Evolutionary conservation across 2,329 filamentous ascomycete species (phyloP), one percentile per base, ranked within the genome.

Genomic region (Macroventuria anomochaeta): DNA sequence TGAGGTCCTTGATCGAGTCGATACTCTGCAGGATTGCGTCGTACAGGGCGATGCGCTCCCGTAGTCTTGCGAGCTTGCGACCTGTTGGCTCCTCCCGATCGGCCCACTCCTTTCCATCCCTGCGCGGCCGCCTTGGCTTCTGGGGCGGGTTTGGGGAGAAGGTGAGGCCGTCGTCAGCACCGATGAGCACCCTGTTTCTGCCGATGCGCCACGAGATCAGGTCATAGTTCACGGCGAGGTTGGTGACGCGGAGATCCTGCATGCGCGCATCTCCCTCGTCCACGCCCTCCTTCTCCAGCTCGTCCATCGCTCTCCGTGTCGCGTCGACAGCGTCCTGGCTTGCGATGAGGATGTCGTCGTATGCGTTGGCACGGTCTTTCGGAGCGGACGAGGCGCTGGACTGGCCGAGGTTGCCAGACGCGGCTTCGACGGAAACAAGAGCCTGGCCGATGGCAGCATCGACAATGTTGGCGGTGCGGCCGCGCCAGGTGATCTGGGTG

Each of bases 181-280:
- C 93, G 44, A 91, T 90, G 57, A 99, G 79, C 0, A 96, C 88
- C 47, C 95, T 84, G 75, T 99, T 97, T 40, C 95, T 88, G 21
- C 93, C 93, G 59, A 97, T 90, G 72, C 95, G 85, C 93, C 93
- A 97, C 69, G 91, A 93, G 51, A 99, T 89, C 75, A 97, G 86
- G 62, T 91, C 90, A 73, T 96, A 97, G 75, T 95, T 96, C 51
- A 97, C 91, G 1, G 93, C 92, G 0, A 96, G 96, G 57, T 90
- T 88, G 3, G 93, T 96, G 53, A 99, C 89, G 63, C 96, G 93
- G 38, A 99, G 79, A 64, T 92, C 88, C 76, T 99, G 95, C 87
- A 99, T 92, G 52, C 91, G 86, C 29, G 85, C 78, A 69, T 99
- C 93, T 51, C 91, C 87, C 71, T 91, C 90, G 18, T 90, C 84